phyloP scores from a whole-genome alignment of 2,329 filamentous ascomycete species.

The Colletotrichum theobromicola region DNA sequence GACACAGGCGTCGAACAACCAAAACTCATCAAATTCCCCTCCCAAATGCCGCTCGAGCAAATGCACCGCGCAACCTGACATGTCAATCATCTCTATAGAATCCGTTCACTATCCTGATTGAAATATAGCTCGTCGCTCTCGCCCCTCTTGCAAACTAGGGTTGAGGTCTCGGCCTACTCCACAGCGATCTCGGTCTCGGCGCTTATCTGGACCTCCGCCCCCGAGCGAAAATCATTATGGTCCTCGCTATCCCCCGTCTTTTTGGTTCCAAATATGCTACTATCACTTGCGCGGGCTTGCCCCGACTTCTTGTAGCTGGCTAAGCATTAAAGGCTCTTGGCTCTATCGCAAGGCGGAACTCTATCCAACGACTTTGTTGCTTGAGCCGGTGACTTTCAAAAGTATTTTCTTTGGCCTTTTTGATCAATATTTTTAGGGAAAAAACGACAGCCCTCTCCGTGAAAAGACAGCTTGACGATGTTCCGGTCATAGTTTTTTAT shows the following conservation, averaged over 20 bases:
- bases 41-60: not conserved
- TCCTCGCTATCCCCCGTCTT: not conserved
- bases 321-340: not conserved
- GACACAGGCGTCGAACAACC: not conserved
- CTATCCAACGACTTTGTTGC: not conserved
- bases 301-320: not conserved
- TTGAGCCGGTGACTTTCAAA: not conserved
- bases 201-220: not conserved
- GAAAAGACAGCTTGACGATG: not conserved
- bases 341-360: not conserved
- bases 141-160: not conserved
- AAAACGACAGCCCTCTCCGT: not conserved
- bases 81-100: not conserved
- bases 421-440: not conserved
- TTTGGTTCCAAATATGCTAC: not conserved
- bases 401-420: not conserved
- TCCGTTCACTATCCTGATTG: not conserved
- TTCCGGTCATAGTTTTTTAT: not conserved
- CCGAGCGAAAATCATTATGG: conserved; percentile 1
- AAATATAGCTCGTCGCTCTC: not conserved
- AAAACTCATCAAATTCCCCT: not conserved
- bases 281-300: not conserved
- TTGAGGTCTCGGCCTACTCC: not conserved
- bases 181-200: not conserved
- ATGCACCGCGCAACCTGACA: not conserved